Evolutionary conservation across 78 protist species (phyloP).

Genomic region (Dictyostelium intermedium): DNA sequence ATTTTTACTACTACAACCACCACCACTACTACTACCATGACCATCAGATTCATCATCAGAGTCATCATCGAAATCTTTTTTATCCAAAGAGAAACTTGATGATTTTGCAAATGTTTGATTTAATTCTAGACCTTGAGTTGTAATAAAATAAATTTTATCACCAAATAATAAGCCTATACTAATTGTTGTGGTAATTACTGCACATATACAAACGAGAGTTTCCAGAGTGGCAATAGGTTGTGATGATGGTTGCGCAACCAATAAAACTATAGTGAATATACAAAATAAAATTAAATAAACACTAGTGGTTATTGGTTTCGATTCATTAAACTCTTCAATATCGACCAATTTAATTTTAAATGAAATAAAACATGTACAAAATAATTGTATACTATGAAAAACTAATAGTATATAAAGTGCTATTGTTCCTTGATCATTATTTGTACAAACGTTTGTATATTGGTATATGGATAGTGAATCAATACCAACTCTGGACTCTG

Average conservation of each 20-base stretch:
- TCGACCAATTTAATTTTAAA: not conserved
- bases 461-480: not conserved
- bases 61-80: not conserved
- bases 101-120: not conserved
- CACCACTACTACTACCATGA: no score
- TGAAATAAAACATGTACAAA: not conserved
- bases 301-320: not conserved
- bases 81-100: not conserved
- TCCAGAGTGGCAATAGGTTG: not conserved
- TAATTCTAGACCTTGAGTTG: not conserved
- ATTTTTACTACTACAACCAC: not conserved
- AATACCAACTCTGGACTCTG: not conserved
- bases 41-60: not conserved
- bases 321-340: conserved; percentile 26
- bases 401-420: not conserved
- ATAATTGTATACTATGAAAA: not conserved
- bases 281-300: not conserved
- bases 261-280: not conserved
- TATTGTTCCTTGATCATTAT: not conserved
- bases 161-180: conserved; percentile 6
- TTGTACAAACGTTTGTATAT: not conserved
- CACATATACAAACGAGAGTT: not conserved
- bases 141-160: not conserved
- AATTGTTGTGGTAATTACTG: not conserved
- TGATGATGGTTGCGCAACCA: not conserved